Conservation (phyloP, 2,329 filamentous ascomycete species). For the Colletotrichum noveboracense region DNA sequence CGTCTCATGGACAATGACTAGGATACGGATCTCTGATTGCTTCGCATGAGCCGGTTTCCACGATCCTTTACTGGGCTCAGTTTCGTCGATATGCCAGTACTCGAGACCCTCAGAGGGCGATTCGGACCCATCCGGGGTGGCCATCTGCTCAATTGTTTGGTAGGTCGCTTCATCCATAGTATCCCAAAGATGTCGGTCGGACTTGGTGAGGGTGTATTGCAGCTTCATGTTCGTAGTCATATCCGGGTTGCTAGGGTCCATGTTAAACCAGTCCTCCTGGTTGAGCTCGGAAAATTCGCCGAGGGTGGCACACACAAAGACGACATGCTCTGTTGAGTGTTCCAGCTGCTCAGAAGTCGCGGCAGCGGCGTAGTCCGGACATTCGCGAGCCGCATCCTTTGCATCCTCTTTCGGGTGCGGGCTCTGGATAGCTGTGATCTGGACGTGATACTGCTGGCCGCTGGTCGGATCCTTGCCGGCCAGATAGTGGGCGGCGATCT, state of each 20-base stretch:
- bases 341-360: background rate
- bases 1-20: background rate
- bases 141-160: background rate
- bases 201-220: background rate
- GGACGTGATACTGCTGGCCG: background rate
- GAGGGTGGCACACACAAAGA: background rate
- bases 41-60: background rate
- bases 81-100: background rate
- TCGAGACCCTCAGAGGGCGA: accelerated
- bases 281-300: background rate
- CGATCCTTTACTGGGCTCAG: background rate
- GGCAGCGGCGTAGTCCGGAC: background rate
- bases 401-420: background rate
- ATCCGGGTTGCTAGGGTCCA: background rate
- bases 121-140: accelerated
- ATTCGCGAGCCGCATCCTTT: background rate
- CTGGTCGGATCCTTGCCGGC: background rate
- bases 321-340: background rate
- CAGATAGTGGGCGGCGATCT: background rate
- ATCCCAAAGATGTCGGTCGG: background rate
- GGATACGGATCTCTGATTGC: background rate
- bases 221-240: background rate
- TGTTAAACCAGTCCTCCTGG: background rate
- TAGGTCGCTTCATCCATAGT: accelerated
- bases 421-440: background rate